Percentiles rank a stretch among this genome's conserved stretches.
Conservation (phyloP, 768 basidiomycete species). For the Suillus brevipes region DNA sequence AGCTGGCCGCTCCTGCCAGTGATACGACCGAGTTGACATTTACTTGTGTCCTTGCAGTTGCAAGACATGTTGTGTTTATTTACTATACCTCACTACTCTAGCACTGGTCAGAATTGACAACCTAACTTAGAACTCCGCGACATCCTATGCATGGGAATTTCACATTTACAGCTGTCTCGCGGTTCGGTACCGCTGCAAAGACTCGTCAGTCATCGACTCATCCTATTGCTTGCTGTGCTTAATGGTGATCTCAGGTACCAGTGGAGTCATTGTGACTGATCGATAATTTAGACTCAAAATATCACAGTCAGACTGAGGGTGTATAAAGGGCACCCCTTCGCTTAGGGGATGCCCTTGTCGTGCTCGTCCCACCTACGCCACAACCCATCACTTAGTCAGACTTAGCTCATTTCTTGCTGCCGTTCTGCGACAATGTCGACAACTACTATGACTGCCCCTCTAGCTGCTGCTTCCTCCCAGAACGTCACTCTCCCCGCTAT, state of each 20-base stretch:
- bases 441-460: slow-evolving; percentile 2
- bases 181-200: not conserved
- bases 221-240: not conserved
- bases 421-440: slow-evolving; percentile 4
- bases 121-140: not conserved
- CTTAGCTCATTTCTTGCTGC: not conserved
- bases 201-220: not conserved
- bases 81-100: no score
- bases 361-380: not conserved
- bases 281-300: not conserved
- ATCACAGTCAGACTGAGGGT: not conserved
- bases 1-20: not conserved
- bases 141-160: not conserved
- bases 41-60: not conserved
- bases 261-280: not conserved
- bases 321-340: not conserved
- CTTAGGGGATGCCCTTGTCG: not conserved
- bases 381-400: not conserved
- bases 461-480: slow-evolving; percentile 37
- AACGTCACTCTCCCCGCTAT: slow-evolving; percentile 54
- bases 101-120: no score
- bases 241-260: not conserved
- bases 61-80: not conserved
- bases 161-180: not conserved
- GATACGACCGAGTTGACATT: not conserved